Evolutionary conservation across 768 basidiomycete genomes (phyloP).

Genomic region (Obba rivulosa): DNA sequence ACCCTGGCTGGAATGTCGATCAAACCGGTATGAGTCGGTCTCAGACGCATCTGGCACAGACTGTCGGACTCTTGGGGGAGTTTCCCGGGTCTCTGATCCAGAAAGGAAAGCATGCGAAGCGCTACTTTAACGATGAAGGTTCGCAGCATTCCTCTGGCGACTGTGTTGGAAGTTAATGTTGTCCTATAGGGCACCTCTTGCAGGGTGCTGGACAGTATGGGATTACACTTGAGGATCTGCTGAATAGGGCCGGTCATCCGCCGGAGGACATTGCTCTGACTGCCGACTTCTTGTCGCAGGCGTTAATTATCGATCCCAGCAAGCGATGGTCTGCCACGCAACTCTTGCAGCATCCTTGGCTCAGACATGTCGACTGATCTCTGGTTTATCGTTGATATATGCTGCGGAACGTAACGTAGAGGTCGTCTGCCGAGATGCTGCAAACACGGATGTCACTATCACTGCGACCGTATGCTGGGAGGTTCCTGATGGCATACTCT

Average conservation of each 20-base stretch:
- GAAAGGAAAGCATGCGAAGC: neutral
- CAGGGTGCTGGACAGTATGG: neutral
- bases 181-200: too few relatives aligned
- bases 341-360: constrained; percentile 1
- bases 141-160: neutral
- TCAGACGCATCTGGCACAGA: constrained; percentile 1
- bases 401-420: too few relatives aligned
- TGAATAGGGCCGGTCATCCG: neutral
- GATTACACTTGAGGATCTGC: neutral
- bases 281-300: neutral
- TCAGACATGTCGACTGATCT: neutral
- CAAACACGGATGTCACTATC: too few relatives aligned
- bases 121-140: neutral
- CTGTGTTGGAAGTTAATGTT: too few relatives aligned
- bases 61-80: neutral
- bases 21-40: neutral
- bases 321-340: neutral
- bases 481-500: too few relatives aligned
- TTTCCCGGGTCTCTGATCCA: neutral
- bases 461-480: too few relatives aligned
- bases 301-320: constrained; percentile 1
- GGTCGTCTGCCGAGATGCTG: too few relatives aligned
- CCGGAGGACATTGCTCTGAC: neutral
- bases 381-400: too few relatives aligned
- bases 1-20: neutral